Base-by-base conservation (phyloP, 805 yeast species). In the Myxozyma neotropica region DNA sequence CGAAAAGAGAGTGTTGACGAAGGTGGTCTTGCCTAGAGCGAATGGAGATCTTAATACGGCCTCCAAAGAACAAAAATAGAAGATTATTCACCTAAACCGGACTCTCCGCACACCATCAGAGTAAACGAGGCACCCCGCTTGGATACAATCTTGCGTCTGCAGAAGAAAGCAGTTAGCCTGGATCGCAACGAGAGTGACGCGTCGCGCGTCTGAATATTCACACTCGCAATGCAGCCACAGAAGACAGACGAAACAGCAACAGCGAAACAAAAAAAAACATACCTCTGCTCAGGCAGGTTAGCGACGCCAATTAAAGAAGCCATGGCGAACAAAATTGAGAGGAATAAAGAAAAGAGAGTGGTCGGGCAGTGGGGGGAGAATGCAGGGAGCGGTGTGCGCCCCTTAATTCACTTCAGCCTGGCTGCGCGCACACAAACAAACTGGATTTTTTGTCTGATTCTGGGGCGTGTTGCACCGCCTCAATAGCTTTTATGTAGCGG, bases 21-120 rank as follows among this genome's bases (percentile, higher is more conserved):
- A 89, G 1, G 93, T 83, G 3, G 89, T 83, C 71, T 89, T 89
- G 1, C 91, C 89, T 48, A 21, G n/a, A 23, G 17, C n/a, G 26
- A 24, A 23, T 38, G 15, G 15, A 8, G 2, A 15, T n/a, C n/a
- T n/a, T n/a, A n/a, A n/a, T n/a, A n/a, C n/a, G n/a, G n/a, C n/a
- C n/a, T n/a, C n/a, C 12, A 23, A 23, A 19, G 10, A 26, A 15
- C 29, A 15, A n/a, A 21, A 8, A 24, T 31, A 8, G 15, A 21
- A 23, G 2, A 42, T 17, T 33, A 15, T 40, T 27, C 42, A 47
- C 96, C 96, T 53, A 88, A 78, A 2, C 97, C 97, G 52, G 87
- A 79, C 73, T 87, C 91, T 31, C 97, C 97, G 49, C 87, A 91
- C 38, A 90, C 83, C 88, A 91, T 83, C 57, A 92, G 69, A 47